phyloP scores from a whole-genome alignment of 139 green algal genomes.

The Coelastrella sp. region DNA sequence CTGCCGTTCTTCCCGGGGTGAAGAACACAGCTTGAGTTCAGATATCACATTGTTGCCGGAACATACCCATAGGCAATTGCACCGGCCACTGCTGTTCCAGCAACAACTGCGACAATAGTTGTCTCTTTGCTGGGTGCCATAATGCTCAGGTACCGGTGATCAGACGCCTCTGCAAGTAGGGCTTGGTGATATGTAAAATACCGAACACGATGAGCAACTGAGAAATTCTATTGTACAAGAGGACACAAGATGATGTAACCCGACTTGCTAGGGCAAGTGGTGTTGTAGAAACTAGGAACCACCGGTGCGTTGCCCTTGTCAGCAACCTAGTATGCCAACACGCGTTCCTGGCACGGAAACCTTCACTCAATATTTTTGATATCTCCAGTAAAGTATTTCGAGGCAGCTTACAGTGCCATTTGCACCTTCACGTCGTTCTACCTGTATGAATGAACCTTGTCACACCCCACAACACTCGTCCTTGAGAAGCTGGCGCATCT shows the following conservation, averaged over 20 bases:
- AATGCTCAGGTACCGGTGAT: not conserved
- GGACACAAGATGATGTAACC: too few relatives aligned
- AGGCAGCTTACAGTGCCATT: too few relatives aligned
- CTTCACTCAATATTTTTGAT: too few relatives aligned
- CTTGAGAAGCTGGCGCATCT: too few relatives aligned
- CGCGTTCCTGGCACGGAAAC: too few relatives aligned
- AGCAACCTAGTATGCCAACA: not conserved
- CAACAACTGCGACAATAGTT: constrained; percentile 19
- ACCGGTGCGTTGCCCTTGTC: not conserved
- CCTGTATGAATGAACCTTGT: too few relatives aligned
- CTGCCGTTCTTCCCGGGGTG: too few relatives aligned
- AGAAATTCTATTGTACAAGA: too few relatives aligned
- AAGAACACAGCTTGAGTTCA: not conserved
- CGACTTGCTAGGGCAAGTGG: not conserved
- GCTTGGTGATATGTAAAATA: not conserved
- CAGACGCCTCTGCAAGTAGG: not conserved
- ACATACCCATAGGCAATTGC: constrained; percentile 1
- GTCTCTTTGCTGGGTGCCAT: constrained; percentile 25
- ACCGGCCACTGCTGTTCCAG: constrained; percentile 12
- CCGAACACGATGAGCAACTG: too few relatives aligned
- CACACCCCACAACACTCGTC: too few relatives aligned
- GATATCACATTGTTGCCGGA: not conserved
- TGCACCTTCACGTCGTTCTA: too few relatives aligned
- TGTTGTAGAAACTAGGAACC: constrained; percentile 1
- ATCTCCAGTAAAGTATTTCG: too few relatives aligned